Percentiles rank a stretch among this genome's conserved stretches.
These are phyloP conservation scores for Gossypium lobatum DNA, from an alignment of 441 rosid genomes.

Conservation along the genomic window DNA sequence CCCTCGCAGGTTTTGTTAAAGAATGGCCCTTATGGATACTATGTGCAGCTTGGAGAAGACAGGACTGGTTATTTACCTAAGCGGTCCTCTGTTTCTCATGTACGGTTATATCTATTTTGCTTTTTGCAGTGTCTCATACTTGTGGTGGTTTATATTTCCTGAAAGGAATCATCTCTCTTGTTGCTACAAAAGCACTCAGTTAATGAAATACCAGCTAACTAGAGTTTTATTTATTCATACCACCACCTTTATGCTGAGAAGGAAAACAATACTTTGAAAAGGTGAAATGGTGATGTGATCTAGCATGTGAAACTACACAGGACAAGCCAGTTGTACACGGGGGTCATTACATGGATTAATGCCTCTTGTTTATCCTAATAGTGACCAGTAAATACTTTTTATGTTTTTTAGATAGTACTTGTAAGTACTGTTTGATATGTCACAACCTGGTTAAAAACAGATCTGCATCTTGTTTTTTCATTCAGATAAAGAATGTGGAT, in stretches of 20 bases:
- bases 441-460: not conserved
- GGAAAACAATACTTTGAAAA: not conserved
- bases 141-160: constrained; percentile 8
- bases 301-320: not conserved
- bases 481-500: constrained; percentile 62
- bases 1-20: constrained; percentile 68
- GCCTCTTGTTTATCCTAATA: not conserved
- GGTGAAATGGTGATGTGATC: not conserved
- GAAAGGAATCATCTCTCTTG: not conserved
- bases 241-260: not conserved
- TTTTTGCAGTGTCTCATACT: constrained; percentile 2
- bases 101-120: constrained; percentile 22
- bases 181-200: not conserved
- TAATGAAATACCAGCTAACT: not conserved
- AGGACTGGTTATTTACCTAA: constrained; percentile 66
- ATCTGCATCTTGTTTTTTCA: constrained; percentile 17
- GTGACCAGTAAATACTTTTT: not conserved
- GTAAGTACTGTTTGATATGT: not conserved
- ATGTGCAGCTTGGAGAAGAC: constrained; percentile 94
- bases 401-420: not conserved
- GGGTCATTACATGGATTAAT: not conserved
- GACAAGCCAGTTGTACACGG: not conserved
- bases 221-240: not conserved
- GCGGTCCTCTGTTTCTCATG: constrained; percentile 79
- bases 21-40: constrained; percentile 90